These are phyloP conservation scores for Heliocybe sulcata DNA, from an alignment of 1,284 basidiomycete species.

Conservation along the genomic window DNA sequence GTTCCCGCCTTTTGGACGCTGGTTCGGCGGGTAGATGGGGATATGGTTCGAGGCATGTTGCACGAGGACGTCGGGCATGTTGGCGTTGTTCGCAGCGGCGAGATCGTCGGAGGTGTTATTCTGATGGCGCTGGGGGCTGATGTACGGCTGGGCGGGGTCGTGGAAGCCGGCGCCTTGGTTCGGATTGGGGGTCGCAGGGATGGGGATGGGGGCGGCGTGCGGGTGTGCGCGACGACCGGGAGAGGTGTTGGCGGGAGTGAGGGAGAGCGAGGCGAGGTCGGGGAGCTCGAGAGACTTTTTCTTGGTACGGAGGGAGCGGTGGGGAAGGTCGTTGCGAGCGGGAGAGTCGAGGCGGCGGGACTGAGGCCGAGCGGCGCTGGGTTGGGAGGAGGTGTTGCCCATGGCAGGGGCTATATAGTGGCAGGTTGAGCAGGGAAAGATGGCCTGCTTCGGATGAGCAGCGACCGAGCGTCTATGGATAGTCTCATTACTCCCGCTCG, in stretches of 20 bases:
- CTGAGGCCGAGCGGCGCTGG: neutral
- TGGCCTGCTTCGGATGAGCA: neutral
- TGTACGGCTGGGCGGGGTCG: neutral
- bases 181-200: constrained; percentile 39
- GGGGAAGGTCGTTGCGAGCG: constrained; percentile 16
- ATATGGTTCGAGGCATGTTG: constrained; percentile 36
- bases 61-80: constrained; percentile 28
- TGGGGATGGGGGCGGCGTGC: constrained; percentile 27
- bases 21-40: constrained; percentile 25
- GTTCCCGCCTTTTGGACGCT: constrained; percentile 11
- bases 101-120: constrained; percentile 12
- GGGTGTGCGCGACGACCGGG: constrained; percentile 33
- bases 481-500: neutral
- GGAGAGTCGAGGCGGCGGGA: constrained; percentile 1
- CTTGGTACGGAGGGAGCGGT: constrained; percentile 54
- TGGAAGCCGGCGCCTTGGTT: constrained; percentile 20
- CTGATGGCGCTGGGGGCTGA: constrained; percentile 11
- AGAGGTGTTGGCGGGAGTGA: constrained; percentile 37
- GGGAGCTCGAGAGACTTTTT: constrained; percentile 72
- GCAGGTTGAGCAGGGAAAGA: neutral
- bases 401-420: constrained; percentile 1
- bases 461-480: neutral
- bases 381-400: constrained; percentile 1
- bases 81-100: constrained; percentile 19
- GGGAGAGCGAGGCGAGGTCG: constrained; percentile 60